Percentiles rank a stretch among this genome's conserved stretches.
Conservation (phyloP, 495 filamentous ascomycete species). For the Neurospora sp. region DNA sequence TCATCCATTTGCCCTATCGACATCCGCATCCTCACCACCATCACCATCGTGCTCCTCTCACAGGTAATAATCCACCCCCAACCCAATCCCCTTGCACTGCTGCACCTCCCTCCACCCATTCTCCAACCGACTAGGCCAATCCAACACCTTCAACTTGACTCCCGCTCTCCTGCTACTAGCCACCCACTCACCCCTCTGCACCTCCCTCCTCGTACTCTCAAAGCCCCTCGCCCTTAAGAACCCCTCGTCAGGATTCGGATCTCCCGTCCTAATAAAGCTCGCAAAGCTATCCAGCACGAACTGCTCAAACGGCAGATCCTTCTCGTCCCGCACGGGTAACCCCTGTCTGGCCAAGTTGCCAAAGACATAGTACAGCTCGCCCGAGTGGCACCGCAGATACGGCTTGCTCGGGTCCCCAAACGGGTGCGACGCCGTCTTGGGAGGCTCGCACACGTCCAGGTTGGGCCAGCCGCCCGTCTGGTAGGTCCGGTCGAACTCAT, state of each 20-base stretch:
- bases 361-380: conserved; percentile 28
- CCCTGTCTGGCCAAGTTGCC: conserved; percentile 29
- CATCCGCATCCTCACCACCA: neutral
- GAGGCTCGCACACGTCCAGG: conserved; percentile 35
- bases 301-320: conserved; percentile 27
- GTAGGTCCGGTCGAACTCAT: conserved; percentile 45
- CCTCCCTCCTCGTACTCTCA: conserved; percentile 8
- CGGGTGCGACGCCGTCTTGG: conserved; percentile 22
- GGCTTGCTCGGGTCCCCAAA: conserved; percentile 34
- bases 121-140: conserved; percentile 21
- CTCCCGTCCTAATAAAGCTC: conserved; percentile 23
- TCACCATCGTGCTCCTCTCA: neutral
- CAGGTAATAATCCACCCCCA: conserved; percentile 24
- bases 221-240: conserved; percentile 26
- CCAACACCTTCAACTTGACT: conserved; percentile 23
- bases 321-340: conserved; percentile 25
- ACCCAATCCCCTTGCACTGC: conserved; percentile 24
- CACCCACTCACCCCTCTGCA: conserved; percentile 18
- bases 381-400: conserved; percentile 26
- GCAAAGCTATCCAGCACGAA: conserved; percentile 27
- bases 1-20: neutral
- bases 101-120: conserved; percentile 19
- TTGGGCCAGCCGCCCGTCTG: conserved; percentile 39
- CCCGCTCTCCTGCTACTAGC: conserved; percentile 8
- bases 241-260: conserved; percentile 27